Conservation (phyloP, 805 yeast species). For the Vanderwaltozyma yarrowii region DNA sequence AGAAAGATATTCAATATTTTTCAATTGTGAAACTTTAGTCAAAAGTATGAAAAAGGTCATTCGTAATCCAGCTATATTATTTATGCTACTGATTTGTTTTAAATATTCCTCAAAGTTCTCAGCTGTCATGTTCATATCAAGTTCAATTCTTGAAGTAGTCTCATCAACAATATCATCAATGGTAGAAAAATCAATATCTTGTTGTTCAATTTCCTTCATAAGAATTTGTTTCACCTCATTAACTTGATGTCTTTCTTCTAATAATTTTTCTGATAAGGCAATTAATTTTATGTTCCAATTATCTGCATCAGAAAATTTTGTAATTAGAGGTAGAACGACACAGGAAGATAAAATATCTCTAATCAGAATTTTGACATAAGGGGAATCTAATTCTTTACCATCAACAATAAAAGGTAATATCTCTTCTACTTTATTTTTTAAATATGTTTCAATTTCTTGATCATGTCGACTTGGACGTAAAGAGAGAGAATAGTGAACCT, state of each 20-base stretch:
- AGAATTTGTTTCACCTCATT: constrained; percentile 59
- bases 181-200: background rate
- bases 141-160: constrained; percentile 4
- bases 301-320: constrained; percentile 59
- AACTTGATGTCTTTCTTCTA: constrained; percentile 69
- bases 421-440: constrained; percentile 33
- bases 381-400: constrained; percentile 33
- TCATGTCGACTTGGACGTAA: constrained; percentile 28
- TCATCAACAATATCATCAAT: constrained; percentile 5
- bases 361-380: constrained; percentile 39
- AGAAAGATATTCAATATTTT: background rate
- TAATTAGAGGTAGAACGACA: constrained; percentile 41
- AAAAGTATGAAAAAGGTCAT: constrained; percentile 11
- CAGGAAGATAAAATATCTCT: constrained; percentile 55
- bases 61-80: constrained; percentile 10
- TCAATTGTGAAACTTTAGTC: constrained; percentile 11
- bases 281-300: constrained; percentile 62
- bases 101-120: constrained; percentile 22
- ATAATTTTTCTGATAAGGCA: constrained; percentile 46
- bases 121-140: constrained; percentile 9
- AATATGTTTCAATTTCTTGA: constrained; percentile 39
- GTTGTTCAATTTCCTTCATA: constrained; percentile 38
- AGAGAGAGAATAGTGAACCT: constrained; percentile 49
- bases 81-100: constrained; percentile 14
- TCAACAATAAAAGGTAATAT: constrained; percentile 42